Evolutionary conservation across 176 grass and related monocot species (phyloP), one percentile per base, ranked within the genome.

Genomic region (Thinopyrum elongatum): DNA sequence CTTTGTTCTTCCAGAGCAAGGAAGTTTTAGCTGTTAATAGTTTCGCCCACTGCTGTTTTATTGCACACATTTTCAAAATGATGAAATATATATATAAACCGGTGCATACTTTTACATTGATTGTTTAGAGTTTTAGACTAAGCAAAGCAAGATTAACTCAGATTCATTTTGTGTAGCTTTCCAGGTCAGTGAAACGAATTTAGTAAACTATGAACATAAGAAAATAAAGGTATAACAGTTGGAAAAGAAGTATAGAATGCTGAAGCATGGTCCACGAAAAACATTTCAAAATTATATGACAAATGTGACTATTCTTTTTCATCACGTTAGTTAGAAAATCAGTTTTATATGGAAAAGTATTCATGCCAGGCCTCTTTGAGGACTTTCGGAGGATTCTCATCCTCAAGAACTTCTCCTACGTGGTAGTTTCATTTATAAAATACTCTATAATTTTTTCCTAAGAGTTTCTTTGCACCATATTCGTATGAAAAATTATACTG

Each of bases 281-380:
- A n/a, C 38, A 77, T 68, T 80, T 63, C n/a, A 75, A 67, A 42
- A 28, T 36, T 85, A 9, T 30, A n/a, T n/a, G 53, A 30, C 2
- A 55, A 38, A 47, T 17, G 4, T 55, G 31, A 13, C 7, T 12
- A 75, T 22, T 22, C 4, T 62, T 7, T 64, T 39, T 63, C 58
- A 19, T 88, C 16, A 71, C 64, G 72, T 84, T 22, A 53, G n/a
- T 38, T 63, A 62, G 26, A 77, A 77, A 77, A 62, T 59, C 6
- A 66, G 70, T 73, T 64, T 79, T 84, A 57, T 38, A 41, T 30
- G 25, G 72, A 39, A 77, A 53, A 2, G 70, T 26, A 36, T 51
- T 61, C 62, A 33, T 62, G 42, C 1, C 33, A 8, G 30, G 31
- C 34, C 66, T 69, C 31, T 69, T 8, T 42, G 69, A 41, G 22